phyloP scores from a whole-genome alignment of 2,329 filamentous ascomycete genomes.

The Colletotrichum ledebouriae region DNA sequence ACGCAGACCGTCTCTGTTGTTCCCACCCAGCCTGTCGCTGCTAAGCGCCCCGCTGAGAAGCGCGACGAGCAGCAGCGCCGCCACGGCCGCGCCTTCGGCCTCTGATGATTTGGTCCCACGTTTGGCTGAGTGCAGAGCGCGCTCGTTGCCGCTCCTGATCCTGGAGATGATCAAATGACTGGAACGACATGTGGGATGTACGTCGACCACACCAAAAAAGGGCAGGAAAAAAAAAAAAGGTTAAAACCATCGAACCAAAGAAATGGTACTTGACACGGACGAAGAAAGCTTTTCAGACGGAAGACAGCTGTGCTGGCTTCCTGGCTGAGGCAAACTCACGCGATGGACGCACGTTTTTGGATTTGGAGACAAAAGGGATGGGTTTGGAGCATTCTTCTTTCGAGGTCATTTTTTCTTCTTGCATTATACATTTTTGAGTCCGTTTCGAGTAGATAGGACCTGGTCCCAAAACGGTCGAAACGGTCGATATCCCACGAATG shows the following conservation, averaged over 20 bases:
- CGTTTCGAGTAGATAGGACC: constrained; percentile 29
- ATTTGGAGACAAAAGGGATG: neutral
- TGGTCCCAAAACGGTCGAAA: constrained; percentile 27
- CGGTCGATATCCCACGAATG: constrained; percentile 38
- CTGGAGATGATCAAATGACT: neutral
- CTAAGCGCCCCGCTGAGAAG: constrained; percentile 24
- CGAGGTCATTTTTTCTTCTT: constrained; percentile 9
- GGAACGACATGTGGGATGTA: constrained; percentile 26
- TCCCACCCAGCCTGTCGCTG: constrained; percentile 13
- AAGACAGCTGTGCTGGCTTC: constrained; percentile 33
- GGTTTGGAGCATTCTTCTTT: constrained; percentile 11
- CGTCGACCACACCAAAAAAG: constrained; percentile 2
- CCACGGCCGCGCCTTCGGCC: constrained; percentile 26
- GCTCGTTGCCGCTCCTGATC: neutral
- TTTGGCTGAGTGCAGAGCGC: too few relatives aligned
- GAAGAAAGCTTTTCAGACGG: constrained; percentile 5
- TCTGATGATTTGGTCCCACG: constrained; percentile 10
- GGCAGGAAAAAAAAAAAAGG: neutral
- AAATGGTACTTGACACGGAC: constrained; percentile 22
- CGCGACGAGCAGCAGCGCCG: constrained; percentile 7
- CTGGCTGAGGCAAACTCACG: constrained; percentile 9
- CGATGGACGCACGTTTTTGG: constrained; percentile 4
- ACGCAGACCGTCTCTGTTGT: constrained; percentile 42
- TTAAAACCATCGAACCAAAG: neutral
- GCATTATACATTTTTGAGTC: constrained; percentile 26